These are phyloP conservation scores for Cutaneotrichosporon spelunceum DNA, from an alignment of 1,284 basidiomycete genomes.

Conservation along the genomic window DNA sequence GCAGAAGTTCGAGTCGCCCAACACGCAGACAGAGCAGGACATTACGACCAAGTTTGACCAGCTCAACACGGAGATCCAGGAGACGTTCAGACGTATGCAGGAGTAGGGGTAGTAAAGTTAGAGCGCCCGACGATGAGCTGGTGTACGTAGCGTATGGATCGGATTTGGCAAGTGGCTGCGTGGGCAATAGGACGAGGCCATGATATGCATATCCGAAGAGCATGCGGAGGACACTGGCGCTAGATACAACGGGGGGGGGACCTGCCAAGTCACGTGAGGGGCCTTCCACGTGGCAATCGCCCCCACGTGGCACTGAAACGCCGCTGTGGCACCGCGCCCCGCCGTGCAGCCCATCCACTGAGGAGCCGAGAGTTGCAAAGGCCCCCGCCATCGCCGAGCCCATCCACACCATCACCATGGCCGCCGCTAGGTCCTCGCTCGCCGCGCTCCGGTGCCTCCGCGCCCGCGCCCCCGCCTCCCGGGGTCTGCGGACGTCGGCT, in stretches of 20 bases:
- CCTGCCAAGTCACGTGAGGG: too few species aligned
- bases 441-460: slow-evolving; percentile 28
- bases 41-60: slow-evolving; percentile 77
- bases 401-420: slow-evolving; percentile 30
- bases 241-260: too few species aligned
- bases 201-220: too few species aligned
- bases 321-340: not conserved
- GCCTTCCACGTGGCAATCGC: too few species aligned
- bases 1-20: slow-evolving; percentile 87
- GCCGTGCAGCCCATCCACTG: slow-evolving; percentile 8
- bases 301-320: too few species aligned
- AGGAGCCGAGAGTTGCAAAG: slow-evolving; percentile 10
- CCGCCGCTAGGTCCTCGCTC: slow-evolving; percentile 35
- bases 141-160: slow-evolving; percentile 1
- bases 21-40: slow-evolving; percentile 73
- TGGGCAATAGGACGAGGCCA: too few species aligned
- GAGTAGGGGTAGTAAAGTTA: slow-evolving; percentile 56
- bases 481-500: slow-evolving; percentile 34
- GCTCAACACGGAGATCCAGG: slow-evolving; percentile 76
- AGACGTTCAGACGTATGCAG: slow-evolving; percentile 79
- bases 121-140: not conserved
- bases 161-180: not conserved
- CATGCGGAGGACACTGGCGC: too few species aligned
- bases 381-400: not conserved
- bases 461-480: slow-evolving; percentile 18